These are phyloP conservation scores for Daldinia grandis DNA, from an alignment of 495 filamentous ascomycete species.

Conservation along the genomic window DNA sequence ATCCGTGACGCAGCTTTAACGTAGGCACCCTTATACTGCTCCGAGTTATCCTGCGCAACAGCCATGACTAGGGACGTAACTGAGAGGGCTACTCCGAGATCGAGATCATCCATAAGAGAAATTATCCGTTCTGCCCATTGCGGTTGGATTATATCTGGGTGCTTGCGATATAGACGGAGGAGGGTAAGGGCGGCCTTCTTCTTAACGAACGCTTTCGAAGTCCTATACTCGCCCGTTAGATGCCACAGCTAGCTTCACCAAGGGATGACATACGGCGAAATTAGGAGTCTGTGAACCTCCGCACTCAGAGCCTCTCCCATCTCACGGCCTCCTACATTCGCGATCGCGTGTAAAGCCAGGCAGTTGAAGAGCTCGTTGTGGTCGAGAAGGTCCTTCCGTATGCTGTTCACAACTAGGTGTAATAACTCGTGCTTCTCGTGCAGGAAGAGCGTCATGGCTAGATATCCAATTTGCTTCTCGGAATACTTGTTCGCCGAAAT, in stretches of 20 bases:
- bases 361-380: slow-evolving; percentile 98
- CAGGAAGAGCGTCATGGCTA: slow-evolving; percentile 96
- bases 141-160: slow-evolving; percentile 88
- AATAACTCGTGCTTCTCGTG: slow-evolving; percentile 97
- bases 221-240: slow-evolving; percentile 61
- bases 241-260: background rate
- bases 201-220: slow-evolving; percentile 97
- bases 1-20: slow-evolving; percentile 89
- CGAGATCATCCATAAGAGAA: slow-evolving; percentile 95
- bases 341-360: slow-evolving; percentile 96
- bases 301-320: slow-evolving; percentile 94
- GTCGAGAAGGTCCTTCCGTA: slow-evolving; percentile 93
- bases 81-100: slow-evolving; percentile 93
- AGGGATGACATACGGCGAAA: slow-evolving; percentile 80
- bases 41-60: slow-evolving; percentile 88
- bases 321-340: slow-evolving; percentile 94
- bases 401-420: slow-evolving; percentile 97
- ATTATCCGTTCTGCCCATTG: slow-evolving; percentile 99
- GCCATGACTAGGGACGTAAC: slow-evolving; percentile 98
- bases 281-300: slow-evolving; percentile 93
- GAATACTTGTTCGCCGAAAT: slow-evolving; percentile 97
- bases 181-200: slow-evolving; percentile 98
- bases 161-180: slow-evolving; percentile 94
- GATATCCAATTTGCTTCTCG: slow-evolving; percentile 99
- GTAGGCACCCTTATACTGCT: slow-evolving; percentile 93